Base-by-base conservation (phyloP, 129 eudicot species). In the Chrysanthemum seticuspe region DNA sequence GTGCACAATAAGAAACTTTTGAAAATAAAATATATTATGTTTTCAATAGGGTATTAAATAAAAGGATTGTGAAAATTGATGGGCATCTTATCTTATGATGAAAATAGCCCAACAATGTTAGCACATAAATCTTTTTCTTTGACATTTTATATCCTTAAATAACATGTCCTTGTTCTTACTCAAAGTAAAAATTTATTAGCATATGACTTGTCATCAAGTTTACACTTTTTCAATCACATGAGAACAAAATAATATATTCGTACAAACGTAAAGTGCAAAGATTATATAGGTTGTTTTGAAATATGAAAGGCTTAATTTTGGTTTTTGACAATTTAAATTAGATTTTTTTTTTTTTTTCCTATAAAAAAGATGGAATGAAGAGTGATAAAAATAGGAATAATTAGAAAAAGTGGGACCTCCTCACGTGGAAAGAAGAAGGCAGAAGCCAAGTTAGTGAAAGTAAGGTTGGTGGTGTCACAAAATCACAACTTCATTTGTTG, bases 401-500 rank as follows among this genome's bases (percentile, higher is more conserved):
- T 60, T 36, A 36, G 55, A 36, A 55, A 10, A 11, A 2, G 71
- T 74, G 71, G 78, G 78, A 31, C 78, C 71, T 74, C 50, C 78
- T 50, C 71, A 62, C 78, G 64, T 74, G 78, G 64, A 71, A 74
- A 63, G 63, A 74, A 63, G 63, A 12, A 64, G 71, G 19, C 36
- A 74, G 64, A 64, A 74, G 53, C 55, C 78, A 52, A 74, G 64
- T 74, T 74, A 49, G 71, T 74, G 78, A 74, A 74, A 63, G 71
- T 54, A 63, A 12, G 63, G 64, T 64, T 53, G 78, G 78, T 52
- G 63, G 64, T 64, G 72, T 74, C 72, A 74, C 77, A 50, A 62
- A 48, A 62, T 73, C 77, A 51, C 78, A 63, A 74, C 51, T 63
- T 62, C 70, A 62, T 74, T 74, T 74, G 78, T 62, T 49, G 62